Evolutionary conservation across 1,139 yeast species (phyloP).

Genomic region (Saccharomyces pastorianus): DNA sequence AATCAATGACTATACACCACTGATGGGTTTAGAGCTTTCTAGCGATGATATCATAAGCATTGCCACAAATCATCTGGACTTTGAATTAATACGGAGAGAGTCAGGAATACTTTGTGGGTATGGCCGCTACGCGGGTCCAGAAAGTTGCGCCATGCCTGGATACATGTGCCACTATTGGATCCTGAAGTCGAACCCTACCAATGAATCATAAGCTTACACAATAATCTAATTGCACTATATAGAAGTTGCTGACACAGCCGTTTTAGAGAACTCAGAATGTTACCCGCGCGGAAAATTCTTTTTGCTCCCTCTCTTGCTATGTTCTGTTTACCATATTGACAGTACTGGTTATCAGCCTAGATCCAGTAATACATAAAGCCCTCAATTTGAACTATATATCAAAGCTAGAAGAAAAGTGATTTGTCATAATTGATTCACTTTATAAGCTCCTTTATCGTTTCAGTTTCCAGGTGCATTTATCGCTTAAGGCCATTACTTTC

Average conservation of each 20-base stretch:
- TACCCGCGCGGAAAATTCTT: slow-evolving; percentile 1
- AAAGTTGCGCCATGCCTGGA: slow-evolving; percentile 9
- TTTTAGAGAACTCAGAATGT: neutral
- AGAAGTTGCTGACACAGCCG: neutral
- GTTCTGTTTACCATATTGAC: neutral
- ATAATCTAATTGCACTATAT: neutral
- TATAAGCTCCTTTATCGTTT: neutral
- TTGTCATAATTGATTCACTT: neutral
- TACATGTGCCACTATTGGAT: slow-evolving; percentile 16
- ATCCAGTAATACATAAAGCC: neutral
- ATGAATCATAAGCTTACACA: neutral
- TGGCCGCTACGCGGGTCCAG: slow-evolving; percentile 7
- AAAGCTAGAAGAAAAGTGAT: neutral
- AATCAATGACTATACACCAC: slow-evolving; percentile 7
- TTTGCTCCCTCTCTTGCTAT: neutral
- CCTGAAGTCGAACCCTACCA: slow-evolving; percentile 4
- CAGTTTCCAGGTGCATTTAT: neutral
- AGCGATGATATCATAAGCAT: slow-evolving; percentile 10
- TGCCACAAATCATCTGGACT: slow-evolving; percentile 7
- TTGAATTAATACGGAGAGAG: slow-evolving; percentile 8
- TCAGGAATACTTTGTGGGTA: slow-evolving; percentile 9
- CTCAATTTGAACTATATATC: neutral
- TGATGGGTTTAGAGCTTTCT: slow-evolving; percentile 15
- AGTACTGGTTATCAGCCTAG: neutral
- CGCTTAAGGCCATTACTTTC: neutral